Evolutionary conservation across 352 stramenopile species (phyloP).

Genomic region (Pythium aphanidermatum): DNA sequence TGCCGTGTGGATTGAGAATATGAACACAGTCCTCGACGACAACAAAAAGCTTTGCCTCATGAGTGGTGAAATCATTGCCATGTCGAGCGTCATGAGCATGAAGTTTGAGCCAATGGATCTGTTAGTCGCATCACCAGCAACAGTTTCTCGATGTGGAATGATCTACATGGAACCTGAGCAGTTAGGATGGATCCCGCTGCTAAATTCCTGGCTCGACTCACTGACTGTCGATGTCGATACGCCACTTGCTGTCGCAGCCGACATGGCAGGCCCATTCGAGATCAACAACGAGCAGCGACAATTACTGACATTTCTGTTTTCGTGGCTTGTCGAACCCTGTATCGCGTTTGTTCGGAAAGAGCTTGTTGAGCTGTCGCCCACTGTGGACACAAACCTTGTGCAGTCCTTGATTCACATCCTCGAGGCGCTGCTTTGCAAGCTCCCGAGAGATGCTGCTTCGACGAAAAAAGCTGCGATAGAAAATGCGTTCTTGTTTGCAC

Average conservation of each 20-base stretch:
- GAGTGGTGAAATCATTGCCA: constrained; percentile 93
- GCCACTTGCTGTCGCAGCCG: constrained; percentile 1
- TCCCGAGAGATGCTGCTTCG: constrained; percentile 59
- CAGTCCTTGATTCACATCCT: constrained; percentile 84
- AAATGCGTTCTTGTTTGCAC: constrained; percentile 85
- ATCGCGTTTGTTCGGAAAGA: constrained; percentile 88
- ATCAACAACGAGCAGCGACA: constrained; percentile 68
- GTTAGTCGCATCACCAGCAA: constrained; percentile 90
- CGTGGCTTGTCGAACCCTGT: constrained; percentile 86
- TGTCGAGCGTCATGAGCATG: constrained; percentile 94
- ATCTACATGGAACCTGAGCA: constrained; percentile 94
- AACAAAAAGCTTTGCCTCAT: constrained; percentile 95
- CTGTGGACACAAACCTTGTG: constrained; percentile 89
- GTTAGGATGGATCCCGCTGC: constrained; percentile 83
- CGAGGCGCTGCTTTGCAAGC: constrained; percentile 67
- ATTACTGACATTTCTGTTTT: constrained; percentile 75
- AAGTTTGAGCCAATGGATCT: constrained; percentile 95
- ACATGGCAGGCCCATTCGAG: constrained; percentile 45
- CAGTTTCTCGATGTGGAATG: constrained; percentile 92
- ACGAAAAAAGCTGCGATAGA: constrained; percentile 70
- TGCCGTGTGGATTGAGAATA: constrained; percentile 95
- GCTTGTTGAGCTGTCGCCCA: constrained; percentile 79
- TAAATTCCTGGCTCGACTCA: constrained; percentile 88
- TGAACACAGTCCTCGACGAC: constrained; percentile 93
- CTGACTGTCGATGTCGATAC: constrained; percentile 25